These are phyloP conservation scores for Aurinia saxatilis DNA, from an alignment of 345 rosid species.

Conservation along the genomic window DNA sequence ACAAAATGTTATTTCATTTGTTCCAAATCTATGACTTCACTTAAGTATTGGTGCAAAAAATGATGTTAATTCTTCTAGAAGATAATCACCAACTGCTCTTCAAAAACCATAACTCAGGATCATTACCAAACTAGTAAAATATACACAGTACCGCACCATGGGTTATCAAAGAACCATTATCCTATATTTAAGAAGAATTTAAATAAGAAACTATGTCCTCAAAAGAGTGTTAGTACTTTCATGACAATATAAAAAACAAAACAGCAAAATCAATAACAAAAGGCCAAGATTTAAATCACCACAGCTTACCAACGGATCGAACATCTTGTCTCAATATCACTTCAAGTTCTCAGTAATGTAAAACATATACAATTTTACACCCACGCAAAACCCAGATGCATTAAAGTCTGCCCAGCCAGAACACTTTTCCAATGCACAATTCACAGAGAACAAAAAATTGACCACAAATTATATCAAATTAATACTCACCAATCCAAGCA, in stretches of 20 bases:
- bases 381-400: background rate
- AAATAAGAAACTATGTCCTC: background rate
- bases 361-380: background rate
- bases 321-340: background rate
- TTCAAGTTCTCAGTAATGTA: background rate
- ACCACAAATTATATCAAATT: background rate
- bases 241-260: background rate
- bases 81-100: too few species aligned
- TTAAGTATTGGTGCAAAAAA: too few species aligned
- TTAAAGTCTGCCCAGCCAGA: constrained; percentile 3
- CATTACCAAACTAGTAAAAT: too few species aligned
- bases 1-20: too few species aligned
- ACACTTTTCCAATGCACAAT: background rate
- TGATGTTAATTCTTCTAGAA: too few species aligned
- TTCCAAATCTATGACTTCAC: too few species aligned
- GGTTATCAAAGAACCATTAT: too few species aligned
- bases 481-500: constrained; percentile 86
- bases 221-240: background rate
- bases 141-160: too few species aligned
- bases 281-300: background rate
- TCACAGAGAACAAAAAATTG: background rate
- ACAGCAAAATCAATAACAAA: background rate
- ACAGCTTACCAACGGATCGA: background rate
- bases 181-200: background rate
- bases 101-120: too few species aligned